Percentiles rank a stretch among this genome's conserved stretches.
These are phyloP conservation scores for Blastobotrys malaysiensis DNA, from an alignment of 1,139 yeast species.

Conservation along the genomic window DNA sequence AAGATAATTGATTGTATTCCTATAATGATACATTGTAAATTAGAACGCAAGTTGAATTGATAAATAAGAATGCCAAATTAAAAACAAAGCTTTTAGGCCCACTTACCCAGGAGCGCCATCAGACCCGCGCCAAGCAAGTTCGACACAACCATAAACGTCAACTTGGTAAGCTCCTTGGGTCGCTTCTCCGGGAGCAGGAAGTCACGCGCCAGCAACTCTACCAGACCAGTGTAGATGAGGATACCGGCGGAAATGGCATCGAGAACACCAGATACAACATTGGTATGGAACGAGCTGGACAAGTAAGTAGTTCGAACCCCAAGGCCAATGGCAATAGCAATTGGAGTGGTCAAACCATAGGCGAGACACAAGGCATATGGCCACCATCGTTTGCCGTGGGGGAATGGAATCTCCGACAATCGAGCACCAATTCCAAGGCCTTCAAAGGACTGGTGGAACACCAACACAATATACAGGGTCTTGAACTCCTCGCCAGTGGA, in stretches of 20 bases:
- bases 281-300: constrained; percentile 45
- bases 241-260: constrained; percentile 84
- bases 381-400: constrained; percentile 40
- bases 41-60: no score
- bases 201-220: constrained; percentile 82
- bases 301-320: constrained; percentile 70
- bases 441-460: constrained; percentile 89
- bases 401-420: constrained; percentile 54
- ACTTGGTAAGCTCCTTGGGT: constrained; percentile 23
- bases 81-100: constrained; percentile 52
- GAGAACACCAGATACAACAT: constrained; percentile 68
- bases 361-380: constrained; percentile 58
- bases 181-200: constrained; percentile 48
- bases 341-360: constrained; percentile 67
- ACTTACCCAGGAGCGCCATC: constrained; percentile 80
- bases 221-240: constrained; percentile 72
- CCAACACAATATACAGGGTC: constrained; percentile 69
- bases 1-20: no score
- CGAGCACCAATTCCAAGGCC: constrained; percentile 87
- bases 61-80: neutral
- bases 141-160: constrained; percentile 36
- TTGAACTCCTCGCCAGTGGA: constrained; percentile 59
- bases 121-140: constrained; percentile 67
- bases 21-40: no score
- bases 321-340: constrained; percentile 76